Percentiles rank a stretch among this genome's conserved stretches.
Conservation (phyloP, 202 grass and related monocot genomes). For the Saccharum hybrid region DNA sequence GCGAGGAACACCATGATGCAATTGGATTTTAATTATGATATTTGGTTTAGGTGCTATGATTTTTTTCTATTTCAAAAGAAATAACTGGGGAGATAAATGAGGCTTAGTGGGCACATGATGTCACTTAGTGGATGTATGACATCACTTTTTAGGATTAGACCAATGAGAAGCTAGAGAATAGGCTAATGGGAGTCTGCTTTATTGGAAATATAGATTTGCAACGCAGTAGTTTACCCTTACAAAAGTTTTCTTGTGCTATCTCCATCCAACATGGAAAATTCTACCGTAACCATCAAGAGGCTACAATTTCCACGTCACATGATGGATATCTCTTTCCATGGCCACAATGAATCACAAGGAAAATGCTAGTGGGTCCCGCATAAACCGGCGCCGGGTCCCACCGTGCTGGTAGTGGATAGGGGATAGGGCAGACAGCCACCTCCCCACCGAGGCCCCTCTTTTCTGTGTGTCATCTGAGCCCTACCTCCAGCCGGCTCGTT, state of each 20-base stretch:
- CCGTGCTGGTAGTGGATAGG: conserved; percentile 45
- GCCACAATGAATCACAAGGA: conserved; percentile 37
- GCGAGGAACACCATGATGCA: too few species aligned
- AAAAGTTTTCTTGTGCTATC: background rate
- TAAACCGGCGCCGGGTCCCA: conserved; percentile 36
- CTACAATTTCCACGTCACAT: conserved; percentile 30
- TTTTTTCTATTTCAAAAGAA: too few species aligned
- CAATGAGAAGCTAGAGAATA: too few species aligned
- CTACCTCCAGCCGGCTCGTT: conserved; percentile 2
- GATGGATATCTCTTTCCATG: background rate
- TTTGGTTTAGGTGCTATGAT: too few species aligned
- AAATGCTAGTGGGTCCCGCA: conserved; percentile 20
- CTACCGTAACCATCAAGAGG: background rate
- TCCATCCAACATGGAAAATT: background rate
- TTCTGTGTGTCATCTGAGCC: conserved; percentile 22
- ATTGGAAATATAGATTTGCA: too few species aligned
- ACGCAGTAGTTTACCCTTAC: background rate
- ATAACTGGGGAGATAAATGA: too few species aligned
- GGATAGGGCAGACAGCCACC: conserved; percentile 47
- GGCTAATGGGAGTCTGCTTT: too few species aligned
- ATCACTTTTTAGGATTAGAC: too few species aligned
- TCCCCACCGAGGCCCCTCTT: conserved; percentile 32
- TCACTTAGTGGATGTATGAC: too few species aligned
- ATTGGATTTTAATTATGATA: too few species aligned
- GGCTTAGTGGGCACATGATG: too few species aligned